These are phyloP conservation scores for Lagerstroemia speciosa DNA, from an alignment of 345 rosid species.

Conservation along the genomic window DNA sequence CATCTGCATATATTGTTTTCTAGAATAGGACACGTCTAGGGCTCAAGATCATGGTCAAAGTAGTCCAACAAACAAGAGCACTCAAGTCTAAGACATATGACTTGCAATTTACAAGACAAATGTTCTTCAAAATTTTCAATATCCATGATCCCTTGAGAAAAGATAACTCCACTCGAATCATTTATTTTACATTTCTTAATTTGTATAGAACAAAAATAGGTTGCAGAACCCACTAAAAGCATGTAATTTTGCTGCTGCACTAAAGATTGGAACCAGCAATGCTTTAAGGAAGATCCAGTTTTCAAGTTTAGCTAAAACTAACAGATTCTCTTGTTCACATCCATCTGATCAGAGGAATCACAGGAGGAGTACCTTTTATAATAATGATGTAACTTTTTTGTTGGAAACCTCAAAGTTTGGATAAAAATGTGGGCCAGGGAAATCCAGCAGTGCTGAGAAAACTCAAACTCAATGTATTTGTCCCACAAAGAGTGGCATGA, in stretches of 20 bases:
- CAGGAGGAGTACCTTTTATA: slow-evolving; percentile 44
- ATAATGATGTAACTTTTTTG: slow-evolving; percentile 56
- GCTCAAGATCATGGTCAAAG: neutral
- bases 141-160: neutral
- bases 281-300: neutral
- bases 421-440: slow-evolving; percentile 53
- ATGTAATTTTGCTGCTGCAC: neutral
- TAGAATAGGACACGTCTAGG: neutral
- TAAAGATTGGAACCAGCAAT: neutral
- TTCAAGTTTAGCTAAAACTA: neutral
- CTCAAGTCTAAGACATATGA: neutral
- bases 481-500: slow-evolving; percentile 69
- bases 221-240: neutral
- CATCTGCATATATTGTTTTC: neutral
- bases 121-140: neutral
- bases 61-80: neutral
- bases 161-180: neutral
- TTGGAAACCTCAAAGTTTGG: slow-evolving; percentile 62
- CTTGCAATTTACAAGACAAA: neutral
- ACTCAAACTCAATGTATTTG: slow-evolving; percentile 59
- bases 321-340: slow-evolving; percentile 1
- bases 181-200: neutral
- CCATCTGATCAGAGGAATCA: neutral
- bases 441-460: slow-evolving; percentile 55
- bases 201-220: neutral